Conservation (phyloP, 202 grass and related monocot genomes). For the Musa balbisiana region DNA sequence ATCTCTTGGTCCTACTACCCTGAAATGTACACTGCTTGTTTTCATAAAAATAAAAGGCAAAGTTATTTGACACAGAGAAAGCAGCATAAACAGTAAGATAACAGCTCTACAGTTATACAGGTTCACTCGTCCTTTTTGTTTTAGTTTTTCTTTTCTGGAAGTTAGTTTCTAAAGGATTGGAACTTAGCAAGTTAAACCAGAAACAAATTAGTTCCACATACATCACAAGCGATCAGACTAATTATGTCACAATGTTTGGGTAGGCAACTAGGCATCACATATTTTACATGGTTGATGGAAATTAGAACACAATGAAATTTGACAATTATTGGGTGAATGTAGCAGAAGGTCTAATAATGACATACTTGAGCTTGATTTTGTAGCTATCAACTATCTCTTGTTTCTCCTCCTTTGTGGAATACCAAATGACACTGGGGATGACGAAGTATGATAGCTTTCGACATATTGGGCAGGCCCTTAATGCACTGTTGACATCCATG, state of each 20-base stretch:
- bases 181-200: no score
- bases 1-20: no score
- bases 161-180: no score
- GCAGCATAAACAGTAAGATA: no score
- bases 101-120: no score
- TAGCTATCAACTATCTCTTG: constrained; percentile 74
- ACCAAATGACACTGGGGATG: constrained; percentile 74
- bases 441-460: constrained; percentile 68
- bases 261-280: neutral
- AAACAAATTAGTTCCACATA: neutral
- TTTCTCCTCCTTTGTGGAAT: constrained; percentile 74
- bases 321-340: neutral
- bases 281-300: neutral
- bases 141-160: no score
- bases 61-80: no score
- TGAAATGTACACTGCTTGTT: no score
- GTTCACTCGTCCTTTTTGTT: no score
- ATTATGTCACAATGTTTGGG: no score
- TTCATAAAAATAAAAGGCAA: no score
- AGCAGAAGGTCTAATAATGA: neutral
- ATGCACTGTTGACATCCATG: constrained; percentile 72
- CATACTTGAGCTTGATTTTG: constrained; percentile 82
- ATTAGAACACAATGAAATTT: neutral
- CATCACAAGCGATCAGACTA: neutral
- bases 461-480: constrained; percentile 82